Conservation (phyloP, 805 yeast species). For the Nakazawaea wyomingensis region DNA sequence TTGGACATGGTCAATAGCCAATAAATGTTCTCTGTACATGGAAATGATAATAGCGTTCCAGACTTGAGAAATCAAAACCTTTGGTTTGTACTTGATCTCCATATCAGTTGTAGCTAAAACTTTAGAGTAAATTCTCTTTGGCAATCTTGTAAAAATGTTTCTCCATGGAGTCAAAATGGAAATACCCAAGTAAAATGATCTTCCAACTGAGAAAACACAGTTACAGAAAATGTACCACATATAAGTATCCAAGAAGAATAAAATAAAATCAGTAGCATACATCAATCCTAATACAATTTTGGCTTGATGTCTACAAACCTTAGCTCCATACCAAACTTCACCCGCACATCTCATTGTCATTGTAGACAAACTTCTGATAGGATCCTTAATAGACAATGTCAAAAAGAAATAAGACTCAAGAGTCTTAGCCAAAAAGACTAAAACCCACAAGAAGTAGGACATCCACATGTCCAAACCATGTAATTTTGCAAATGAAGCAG, state of each 20-base stretch:
- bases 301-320: conserved; percentile 79
- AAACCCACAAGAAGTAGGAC: conserved; percentile 87
- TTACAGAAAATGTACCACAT: conserved; percentile 97
- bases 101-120: conserved; percentile 96
- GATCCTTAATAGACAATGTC: conserved; percentile 87
- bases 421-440: conserved; percentile 85
- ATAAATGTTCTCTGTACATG: conserved; percentile 98
- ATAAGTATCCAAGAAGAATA: conserved; percentile 98
- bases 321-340: conserved; percentile 81
- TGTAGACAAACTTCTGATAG: conserved; percentile 82
- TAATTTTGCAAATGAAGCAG: conserved; percentile 82
- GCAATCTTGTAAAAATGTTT: conserved; percentile 94
- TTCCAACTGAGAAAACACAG: conserved; percentile 93
- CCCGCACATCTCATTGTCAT: conserved; percentile 93
- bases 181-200: conserved; percentile 98
- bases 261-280: conserved; percentile 85
- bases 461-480: conserved; percentile 92
- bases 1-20: conserved; percentile 98
- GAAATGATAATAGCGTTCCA: conserved; percentile 99
- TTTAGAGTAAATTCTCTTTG: conserved; percentile 98
- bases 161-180: conserved; percentile 99
- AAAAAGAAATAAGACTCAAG: conserved; percentile 90
- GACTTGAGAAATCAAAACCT: conserved; percentile 95
- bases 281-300: conserved; percentile 87
- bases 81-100: conserved; percentile 98